Evolutionary conservation across 2,329 filamentous ascomycete species (phyloP), one percentile per base, ranked within the genome.

Genomic region (Verticillium nonalfalfae): DNA sequence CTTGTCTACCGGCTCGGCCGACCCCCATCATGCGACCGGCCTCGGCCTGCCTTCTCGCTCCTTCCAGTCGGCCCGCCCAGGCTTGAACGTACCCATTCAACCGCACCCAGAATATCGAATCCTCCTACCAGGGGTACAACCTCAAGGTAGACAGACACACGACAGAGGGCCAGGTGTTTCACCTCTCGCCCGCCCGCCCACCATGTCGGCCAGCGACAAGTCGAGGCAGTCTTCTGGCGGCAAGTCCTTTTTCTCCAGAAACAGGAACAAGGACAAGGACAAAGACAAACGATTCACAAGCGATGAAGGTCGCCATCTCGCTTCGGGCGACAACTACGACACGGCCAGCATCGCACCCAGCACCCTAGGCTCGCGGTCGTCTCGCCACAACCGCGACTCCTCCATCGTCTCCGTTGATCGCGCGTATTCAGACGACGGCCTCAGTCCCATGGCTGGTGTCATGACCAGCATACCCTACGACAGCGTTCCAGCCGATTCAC

Each of bases 391-490:
- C 76, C 85, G 89, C 73, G 89, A 86, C 63, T 89, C 89, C 6
- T 93, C 90, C 40, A 78, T 86, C 66, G 81, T 88, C 66, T 94
- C 90, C 14, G 75, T 91, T 69, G 91, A 94, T 69, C 79, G 85
- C 63, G 84, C 87, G 57, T 78, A 81, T 65, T 85, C 87, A 57
- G 81, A 86, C 68, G 88, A 89, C 57, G 87, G 85, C 62, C 77
- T 93, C 64, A 89, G 90, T 71, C 87, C 88, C 78, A 88, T 86
- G 71, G 89, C 92, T 38, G 93, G 92, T 62, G 86, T 94, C 62
- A 91, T 97, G 70, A 92, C 92, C 38, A 89, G 91, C 34, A 93
- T 97, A 66, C 91, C 93, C 36, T 96, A 96, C 78, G 91, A 96
- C 68, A 86, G 80, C 69, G 81, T 89, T 35, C 73, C 82, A 58